A percentile compares a stretch with the other conserved stretches of the same genome.
These are phyloP conservation scores for Larix kaempferi DNA, from an alignment of 75 land plant species.

Conservation along the genomic window DNA sequence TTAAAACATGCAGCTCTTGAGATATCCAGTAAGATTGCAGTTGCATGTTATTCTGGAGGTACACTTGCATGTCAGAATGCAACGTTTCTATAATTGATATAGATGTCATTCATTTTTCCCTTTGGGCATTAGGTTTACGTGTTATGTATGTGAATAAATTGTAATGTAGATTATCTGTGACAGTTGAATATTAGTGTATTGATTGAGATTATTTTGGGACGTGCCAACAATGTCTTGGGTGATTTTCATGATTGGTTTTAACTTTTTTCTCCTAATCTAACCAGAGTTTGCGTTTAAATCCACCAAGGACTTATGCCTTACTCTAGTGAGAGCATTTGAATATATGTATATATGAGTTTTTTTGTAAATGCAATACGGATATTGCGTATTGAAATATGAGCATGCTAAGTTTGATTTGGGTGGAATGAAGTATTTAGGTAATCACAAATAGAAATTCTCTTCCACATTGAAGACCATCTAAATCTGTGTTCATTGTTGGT, in stretches of 20 bases:
- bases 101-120: background rate
- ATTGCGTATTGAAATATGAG: background rate
- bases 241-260: conserved; percentile 6
- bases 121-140: background rate
- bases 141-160: background rate
- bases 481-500: too few relatives aligned
- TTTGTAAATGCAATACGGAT: conserved; percentile 5
- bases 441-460: too few relatives aligned
- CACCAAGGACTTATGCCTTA: background rate
- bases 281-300: background rate
- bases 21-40: background rate
- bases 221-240: background rate
- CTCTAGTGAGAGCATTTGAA: conserved; percentile 1
- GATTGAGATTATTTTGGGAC: background rate
- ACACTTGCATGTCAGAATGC: background rate
- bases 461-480: too few relatives aligned
- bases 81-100: background rate
- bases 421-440: too few relatives aligned
- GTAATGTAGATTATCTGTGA: conserved; percentile 1
- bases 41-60: background rate
- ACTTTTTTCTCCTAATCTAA: too few relatives aligned
- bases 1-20: conserved; percentile 11
- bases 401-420: too few relatives aligned
- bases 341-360: conserved; percentile 2
- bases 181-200: background rate